phyloP scores from a whole-genome alignment of 169 alveolate species.

The Plasmodium coatneyi region DNA sequence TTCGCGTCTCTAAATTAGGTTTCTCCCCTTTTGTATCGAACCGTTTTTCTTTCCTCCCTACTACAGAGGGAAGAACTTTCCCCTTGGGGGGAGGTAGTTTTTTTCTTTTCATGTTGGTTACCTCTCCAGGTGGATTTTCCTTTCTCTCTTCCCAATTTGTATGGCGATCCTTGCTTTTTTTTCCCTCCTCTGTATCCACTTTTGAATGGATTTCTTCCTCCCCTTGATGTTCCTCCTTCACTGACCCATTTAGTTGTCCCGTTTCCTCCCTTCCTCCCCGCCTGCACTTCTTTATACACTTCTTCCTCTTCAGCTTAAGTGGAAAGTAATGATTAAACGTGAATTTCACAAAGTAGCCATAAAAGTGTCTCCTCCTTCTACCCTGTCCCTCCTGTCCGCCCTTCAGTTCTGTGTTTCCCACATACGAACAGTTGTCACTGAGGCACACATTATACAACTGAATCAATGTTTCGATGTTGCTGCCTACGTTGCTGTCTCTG shows the following conservation, averaged over 20 bases:
- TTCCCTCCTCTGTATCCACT: background rate
- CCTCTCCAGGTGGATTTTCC: background rate
- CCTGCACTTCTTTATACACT: background rate
- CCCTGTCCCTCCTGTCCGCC: background rate
- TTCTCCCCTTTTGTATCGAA: background rate
- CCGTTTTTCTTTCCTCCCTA: background rate
- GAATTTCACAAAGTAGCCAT: slow-evolving; percentile 56
- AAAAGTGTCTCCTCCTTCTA: slow-evolving; percentile 28
- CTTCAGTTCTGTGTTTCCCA: background rate
- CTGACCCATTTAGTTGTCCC: background rate
- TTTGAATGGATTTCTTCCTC: background rate
- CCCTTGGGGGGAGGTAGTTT: background rate
- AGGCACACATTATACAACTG: slow-evolving; percentile 18
- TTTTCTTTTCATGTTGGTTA: background rate
- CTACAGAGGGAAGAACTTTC: background rate
- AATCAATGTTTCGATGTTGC: slow-evolving; percentile 12
- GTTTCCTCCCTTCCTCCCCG: background rate
- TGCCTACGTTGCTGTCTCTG: slow-evolving; percentile 5
- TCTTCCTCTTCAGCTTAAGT: slow-evolving; percentile 29
- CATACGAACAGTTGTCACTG: slow-evolving; percentile 16
- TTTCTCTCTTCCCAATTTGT: background rate
- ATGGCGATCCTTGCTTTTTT: background rate
- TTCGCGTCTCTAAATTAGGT: background rate
- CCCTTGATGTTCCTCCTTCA: background rate
- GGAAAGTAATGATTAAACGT: slow-evolving; percentile 57